Conservation (phyloP, 2,329 filamentous ascomycete genomes). For the Colletotrichum sp. region DNA sequence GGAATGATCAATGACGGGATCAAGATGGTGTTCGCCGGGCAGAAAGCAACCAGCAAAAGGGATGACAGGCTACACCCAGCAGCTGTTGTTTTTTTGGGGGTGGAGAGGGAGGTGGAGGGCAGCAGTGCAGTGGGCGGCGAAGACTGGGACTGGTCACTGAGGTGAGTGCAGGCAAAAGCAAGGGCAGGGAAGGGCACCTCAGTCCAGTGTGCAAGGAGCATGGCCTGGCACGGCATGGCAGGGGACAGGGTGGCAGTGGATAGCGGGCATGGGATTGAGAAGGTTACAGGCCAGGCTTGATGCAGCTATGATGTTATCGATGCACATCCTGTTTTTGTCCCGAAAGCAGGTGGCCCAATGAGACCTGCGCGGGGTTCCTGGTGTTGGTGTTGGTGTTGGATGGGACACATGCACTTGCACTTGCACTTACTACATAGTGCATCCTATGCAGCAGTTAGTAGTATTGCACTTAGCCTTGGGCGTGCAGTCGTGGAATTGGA, state of each 20-base stretch:
- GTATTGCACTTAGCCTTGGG: neutral
- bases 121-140: neutral
- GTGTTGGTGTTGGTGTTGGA: neutral
- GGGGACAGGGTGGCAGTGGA: neutral
- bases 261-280: neutral
- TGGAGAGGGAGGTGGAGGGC: neutral
- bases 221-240: neutral
- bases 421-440: neutral
- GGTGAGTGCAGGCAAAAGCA: neutral
- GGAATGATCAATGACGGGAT: slow-evolving; percentile 8
- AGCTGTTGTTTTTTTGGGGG: neutral
- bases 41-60: neutral
- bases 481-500: neutral
- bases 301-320: slow-evolving; percentile 23
- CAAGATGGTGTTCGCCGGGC: neutral
- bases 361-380: slow-evolving; percentile 10
- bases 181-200: neutral
- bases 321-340: slow-evolving; percentile 17
- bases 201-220: neutral
- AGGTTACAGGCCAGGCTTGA: slow-evolving; percentile 5
- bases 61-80: neutral
- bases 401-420: neutral
- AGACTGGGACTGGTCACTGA: neutral
- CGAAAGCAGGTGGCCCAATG: slow-evolving; percentile 11
- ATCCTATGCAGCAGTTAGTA: no score